Base-by-base conservation (phyloP, 31 red algal species). In the Bonnemaisonia californica region DNA sequence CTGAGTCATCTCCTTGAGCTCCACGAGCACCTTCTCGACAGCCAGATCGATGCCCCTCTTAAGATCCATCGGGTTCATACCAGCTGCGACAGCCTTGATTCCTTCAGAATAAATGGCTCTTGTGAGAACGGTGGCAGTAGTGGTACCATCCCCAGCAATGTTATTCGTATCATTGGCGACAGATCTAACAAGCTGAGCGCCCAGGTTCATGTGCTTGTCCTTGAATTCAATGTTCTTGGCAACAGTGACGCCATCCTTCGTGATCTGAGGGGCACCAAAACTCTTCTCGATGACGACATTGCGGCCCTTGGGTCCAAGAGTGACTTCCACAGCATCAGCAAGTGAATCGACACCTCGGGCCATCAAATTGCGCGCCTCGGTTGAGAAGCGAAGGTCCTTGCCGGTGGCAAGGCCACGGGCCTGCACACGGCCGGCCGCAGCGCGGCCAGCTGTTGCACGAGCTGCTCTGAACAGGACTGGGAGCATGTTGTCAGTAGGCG, bases 351-450 rank as follows among this genome's bases (percentile, higher is more conserved):
- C 93, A 38, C 97, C 97, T 39, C 86, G 78, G n/a, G 81, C 65
- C 90, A 99, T 95, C 38, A 91, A 61, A 71, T 99, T 94, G 37
- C 97, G 82, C 23, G 97, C 97, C 71, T 99, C 92, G 41, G 71
- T 85, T 22, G 83, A 80, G 68, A 95, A 98, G 40, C 85, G 78
- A 19, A 98, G 68, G 38, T 98, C 96, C 81, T 98, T 98, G 57
- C 89, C 94, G 0, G 85, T 93, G 45, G 81, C 76, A 8, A 84
- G 48, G 60, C 80, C 26, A 29, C 89, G 89, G 33, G 74, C 76
- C 9, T 48, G 36, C 7, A 79, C 28, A 48, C 56, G 29, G 19
- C 71, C 39, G 23, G 85, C 35, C 24, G 34, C 70, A 2, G 32
- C 11, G 70, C 45, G 40, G 70, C 28, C 70, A 58, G 48, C 22